Percentiles rank a stretch among this genome's conserved stretches.
phyloP scores from a whole-genome alignment of 2,329 filamentous ascomycete species.

The Madurella fahalii region DNA sequence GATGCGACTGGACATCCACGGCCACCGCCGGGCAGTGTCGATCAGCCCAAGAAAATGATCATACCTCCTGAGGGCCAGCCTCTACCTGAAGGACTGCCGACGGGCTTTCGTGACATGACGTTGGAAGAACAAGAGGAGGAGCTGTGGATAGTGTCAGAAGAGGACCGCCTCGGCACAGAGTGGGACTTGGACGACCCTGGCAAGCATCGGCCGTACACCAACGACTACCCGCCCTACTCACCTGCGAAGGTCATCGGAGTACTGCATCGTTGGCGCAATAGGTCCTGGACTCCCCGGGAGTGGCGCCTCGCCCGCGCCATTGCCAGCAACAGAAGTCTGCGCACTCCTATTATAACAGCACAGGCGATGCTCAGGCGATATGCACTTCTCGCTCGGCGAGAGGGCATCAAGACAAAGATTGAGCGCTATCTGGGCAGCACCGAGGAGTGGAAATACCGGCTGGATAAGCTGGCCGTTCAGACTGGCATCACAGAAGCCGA shows the following conservation, averaged over 20 bases:
- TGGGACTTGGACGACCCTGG: slow-evolving; percentile 7
- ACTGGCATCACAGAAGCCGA: slow-evolving; percentile 34
- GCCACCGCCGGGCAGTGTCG: background rate
- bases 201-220: slow-evolving; percentile 3
- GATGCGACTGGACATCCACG: background rate
- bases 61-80: slow-evolving; percentile 3
- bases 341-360: slow-evolving; percentile 13
- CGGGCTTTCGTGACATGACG: slow-evolving; percentile 12
- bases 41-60: background rate
- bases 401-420: slow-evolving; percentile 20
- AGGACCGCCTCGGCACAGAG: slow-evolving; percentile 4
- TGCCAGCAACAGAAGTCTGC: slow-evolving; percentile 16
- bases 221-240: slow-evolving; percentile 14
- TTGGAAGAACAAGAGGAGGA: slow-evolving; percentile 15
- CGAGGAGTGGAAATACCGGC: slow-evolving; percentile 29
- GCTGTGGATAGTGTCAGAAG: slow-evolving; percentile 14
- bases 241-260: slow-evolving; percentile 16
- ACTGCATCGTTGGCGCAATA: slow-evolving; percentile 12
- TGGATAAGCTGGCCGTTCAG: slow-evolving; percentile 29
- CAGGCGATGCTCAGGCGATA: slow-evolving; percentile 18
- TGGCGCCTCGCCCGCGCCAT: slow-evolving; percentile 16
- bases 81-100: slow-evolving; percentile 7
- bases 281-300: slow-evolving; percentile 6
- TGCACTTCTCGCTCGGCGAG: slow-evolving; percentile 11
- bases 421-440: slow-evolving; percentile 13